Percentiles rank a stretch among this genome's conserved stretches.
phyloP scores from a whole-genome alignment of 371 early-diverging fungal species.

The Coemansia sp. region DNA sequence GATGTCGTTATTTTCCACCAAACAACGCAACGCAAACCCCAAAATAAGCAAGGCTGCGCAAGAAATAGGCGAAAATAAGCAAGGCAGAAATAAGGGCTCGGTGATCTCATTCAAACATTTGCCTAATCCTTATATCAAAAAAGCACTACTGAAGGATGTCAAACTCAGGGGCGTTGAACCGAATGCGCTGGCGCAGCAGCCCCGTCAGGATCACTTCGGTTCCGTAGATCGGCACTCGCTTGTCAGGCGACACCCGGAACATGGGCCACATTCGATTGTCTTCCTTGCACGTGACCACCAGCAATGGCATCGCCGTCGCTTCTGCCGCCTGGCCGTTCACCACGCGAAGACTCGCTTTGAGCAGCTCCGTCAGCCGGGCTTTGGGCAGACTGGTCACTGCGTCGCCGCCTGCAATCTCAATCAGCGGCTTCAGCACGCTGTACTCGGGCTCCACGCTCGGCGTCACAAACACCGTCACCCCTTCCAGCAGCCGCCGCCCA shows the following conservation, averaged over 20 bases:
- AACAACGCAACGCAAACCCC: too few relatives aligned
- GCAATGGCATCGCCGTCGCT: conserved; percentile 22
- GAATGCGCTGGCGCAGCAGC: conserved; percentile 32
- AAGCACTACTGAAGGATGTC: background rate
- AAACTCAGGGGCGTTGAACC: conserved; percentile 14
- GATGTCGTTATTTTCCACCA: too few relatives aligned
- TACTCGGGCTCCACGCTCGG: conserved; percentile 31
- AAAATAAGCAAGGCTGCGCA: too few relatives aligned
- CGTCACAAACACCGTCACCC: conserved; percentile 41
- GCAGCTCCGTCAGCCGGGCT: conserved; percentile 15
- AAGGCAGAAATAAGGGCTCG: too few relatives aligned
- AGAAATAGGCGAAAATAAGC: too few relatives aligned
- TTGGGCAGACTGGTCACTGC: conserved; percentile 20
- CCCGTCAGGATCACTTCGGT: conserved; percentile 31
- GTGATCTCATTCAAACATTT: background rate
- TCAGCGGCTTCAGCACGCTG: conserved; percentile 24
- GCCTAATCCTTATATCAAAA: background rate
- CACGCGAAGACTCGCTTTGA: conserved; percentile 11
- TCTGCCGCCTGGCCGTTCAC: background rate
- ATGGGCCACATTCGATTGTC: conserved; percentile 34
- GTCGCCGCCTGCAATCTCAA: conserved; percentile 42
- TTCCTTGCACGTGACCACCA: conserved; percentile 33
- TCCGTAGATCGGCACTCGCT: conserved; percentile 26
- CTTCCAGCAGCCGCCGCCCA: conserved; percentile 31
- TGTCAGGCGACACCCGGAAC: conserved; percentile 3